Percentiles rank a stretch among this genome's conserved stretches.
These are phyloP conservation scores for Spathaspora boniae DNA, from an alignment of 805 yeast species.

Conservation along the genomic window DNA sequence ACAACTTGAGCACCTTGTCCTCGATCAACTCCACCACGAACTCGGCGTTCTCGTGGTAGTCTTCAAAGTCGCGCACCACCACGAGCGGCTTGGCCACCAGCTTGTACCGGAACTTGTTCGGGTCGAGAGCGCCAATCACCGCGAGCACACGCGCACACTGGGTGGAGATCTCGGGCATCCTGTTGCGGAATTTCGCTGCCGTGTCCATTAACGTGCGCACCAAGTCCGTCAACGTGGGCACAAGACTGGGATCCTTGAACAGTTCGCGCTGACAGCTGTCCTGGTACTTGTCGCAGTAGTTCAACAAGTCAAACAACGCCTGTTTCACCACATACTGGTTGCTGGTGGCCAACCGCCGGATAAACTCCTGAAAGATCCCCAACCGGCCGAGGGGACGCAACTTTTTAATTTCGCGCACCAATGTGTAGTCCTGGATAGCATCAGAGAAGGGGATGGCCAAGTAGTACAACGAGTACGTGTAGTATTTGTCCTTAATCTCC, in stretches of 20 bases:
- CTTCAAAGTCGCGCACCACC: slow-evolving; percentile 60
- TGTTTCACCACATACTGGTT: slow-evolving; percentile 71
- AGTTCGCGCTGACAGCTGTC: slow-evolving; percentile 43
- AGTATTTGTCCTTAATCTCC: slow-evolving; percentile 29
- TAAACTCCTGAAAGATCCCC: slow-evolving; percentile 47
- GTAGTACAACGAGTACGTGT: slow-evolving; percentile 48
- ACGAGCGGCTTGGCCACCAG: slow-evolving; percentile 43
- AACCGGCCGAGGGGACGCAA: slow-evolving; percentile 29
- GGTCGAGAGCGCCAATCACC: slow-evolving; percentile 72
- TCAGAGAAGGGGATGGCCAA: slow-evolving; percentile 49
- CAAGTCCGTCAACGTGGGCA: slow-evolving; percentile 38
- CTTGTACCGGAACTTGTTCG: slow-evolving; percentile 48
- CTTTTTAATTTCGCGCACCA: slow-evolving; percentile 19
- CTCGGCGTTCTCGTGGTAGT: slow-evolving; percentile 55
- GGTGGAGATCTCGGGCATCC: slow-evolving; percentile 46
- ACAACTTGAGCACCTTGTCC: slow-evolving; percentile 70
- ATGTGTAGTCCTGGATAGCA: slow-evolving; percentile 25
- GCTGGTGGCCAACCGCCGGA: slow-evolving; percentile 54
- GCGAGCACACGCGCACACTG: slow-evolving; percentile 71
- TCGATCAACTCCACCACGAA: slow-evolving; percentile 67
- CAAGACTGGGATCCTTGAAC: slow-evolving; percentile 28
- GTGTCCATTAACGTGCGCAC: slow-evolving; percentile 54
- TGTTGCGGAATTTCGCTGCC: slow-evolving; percentile 51
- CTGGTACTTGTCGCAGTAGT: slow-evolving; percentile 51
- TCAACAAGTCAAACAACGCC: slow-evolving; percentile 60